Evolutionary conservation across 176 grass and related monocot species (phyloP), one percentile per base, ranked within the genome.

Genomic region (Pontederia crassipes): DNA sequence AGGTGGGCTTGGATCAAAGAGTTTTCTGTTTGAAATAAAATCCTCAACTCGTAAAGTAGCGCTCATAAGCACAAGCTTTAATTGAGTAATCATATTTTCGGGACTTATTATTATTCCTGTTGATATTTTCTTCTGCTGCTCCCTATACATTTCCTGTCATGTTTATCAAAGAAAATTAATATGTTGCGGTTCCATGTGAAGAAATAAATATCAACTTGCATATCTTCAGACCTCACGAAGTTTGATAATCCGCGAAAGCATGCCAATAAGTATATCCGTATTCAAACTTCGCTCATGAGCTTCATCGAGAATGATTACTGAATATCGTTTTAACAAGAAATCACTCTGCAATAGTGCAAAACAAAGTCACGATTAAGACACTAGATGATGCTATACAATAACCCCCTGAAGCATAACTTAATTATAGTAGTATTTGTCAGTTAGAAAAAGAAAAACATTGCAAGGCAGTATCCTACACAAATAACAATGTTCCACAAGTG

Each of bases 201-300:
- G 46, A 72, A 74, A 47, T 14, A 20, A 47, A 46, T 5, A 12
- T n/a, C 27, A 13, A 14, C 15, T 11, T 16, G 3, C 14, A 17
- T 46, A 20, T 9, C 9, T 77, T 75, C 57, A 29, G 72, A 91
- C 87, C 93, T 92, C 78, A 46, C 93, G 84, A 61, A 73, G 52
- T 57, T 88, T 98, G 64, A 92, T 92, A 61, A 92, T 79, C 75
- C 93, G 86, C 60, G 93, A 92, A 68, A 98, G 79, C 93, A 98
- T 98, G 49, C 93, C 93, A 1, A 98, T 83, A 61, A 98, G 81
- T 85, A 98, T 88, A 78, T 98, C 84, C 16, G 87, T 98, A 76
- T 98, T 98, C 80, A 98, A 88, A 66, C 87, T 98, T 76, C 93
- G 82, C 79, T 98, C 93, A 72, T 98, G 93, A 78, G 93, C 93